Base-by-base conservation (phyloP, 1,284 basidiomycete species). In the Pyrrhoderma noxium region DNA sequence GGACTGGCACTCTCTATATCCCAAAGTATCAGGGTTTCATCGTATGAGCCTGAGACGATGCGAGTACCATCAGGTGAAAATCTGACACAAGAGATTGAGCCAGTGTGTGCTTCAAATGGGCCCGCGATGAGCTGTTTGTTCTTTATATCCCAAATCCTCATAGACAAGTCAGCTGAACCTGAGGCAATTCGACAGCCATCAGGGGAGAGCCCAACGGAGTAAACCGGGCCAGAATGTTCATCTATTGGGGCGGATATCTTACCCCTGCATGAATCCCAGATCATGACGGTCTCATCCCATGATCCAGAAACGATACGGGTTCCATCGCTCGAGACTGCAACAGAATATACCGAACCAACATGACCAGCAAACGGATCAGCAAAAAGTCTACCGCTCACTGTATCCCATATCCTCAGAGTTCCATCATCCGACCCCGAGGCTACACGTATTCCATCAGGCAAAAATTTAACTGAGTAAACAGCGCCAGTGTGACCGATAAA, bases 311-410 rank as follows among this genome's bases (percentile, higher is more conserved):
- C 43, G 21, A 45, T 11, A n/a, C 43, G 19, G 9, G 43, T 8
- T 5, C 46, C 37, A 18, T 47, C 27, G 9, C 5, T 5, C 4
- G 34, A 38, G 14, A 47, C 4, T 5, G 46, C 8, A 19, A 47
- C 19, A 5, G 16, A 40, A n/a, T n/a, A 7, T 5, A 40, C 38
- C 7, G 7, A 40, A 5, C 21, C 16, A 5, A 14, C n/a, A n/a
- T 40, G 38, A 5, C 38, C 38, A 13, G 61, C 58, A 34, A 56
- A 46, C 1, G 36, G 47, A 8, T 3, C n/a, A n/a, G 23, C 3
- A 9, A 48, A n/a, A 21, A 13, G 11, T 39, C 37, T 23, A 8
- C 47, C 47, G 5, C 23, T 25, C 8, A 21, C 21, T 11, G 21
- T 36, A 25, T 40, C 37, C 47, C 34, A 48, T 14, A 48, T 9